Percentiles rank a stretch among this genome's conserved stretches.
Evolutionary conservation across 495 filamentous ascomycete species (phyloP).

Genomic region (Trichoderma gamsii): DNA sequence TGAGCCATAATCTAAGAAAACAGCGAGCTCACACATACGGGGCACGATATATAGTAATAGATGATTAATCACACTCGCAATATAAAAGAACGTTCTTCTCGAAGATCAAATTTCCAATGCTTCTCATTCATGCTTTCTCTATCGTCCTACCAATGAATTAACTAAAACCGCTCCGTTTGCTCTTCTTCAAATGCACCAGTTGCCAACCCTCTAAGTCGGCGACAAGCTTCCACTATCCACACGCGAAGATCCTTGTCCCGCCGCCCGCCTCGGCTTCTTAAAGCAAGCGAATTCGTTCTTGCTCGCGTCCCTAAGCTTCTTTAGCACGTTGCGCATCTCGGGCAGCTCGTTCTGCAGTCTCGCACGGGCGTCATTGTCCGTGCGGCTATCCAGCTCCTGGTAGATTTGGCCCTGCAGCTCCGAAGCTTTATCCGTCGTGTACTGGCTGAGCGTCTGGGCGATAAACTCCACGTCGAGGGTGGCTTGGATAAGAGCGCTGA

Average conservation of each 20-base stretch:
- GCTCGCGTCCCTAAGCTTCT: conserved; percentile 73
- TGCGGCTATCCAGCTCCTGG: conserved; percentile 75
- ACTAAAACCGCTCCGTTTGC: not conserved
- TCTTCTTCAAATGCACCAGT: not conserved
- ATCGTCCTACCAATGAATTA: not conserved
- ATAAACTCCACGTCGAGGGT: conserved; percentile 96
- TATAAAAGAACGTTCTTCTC: not conserved
- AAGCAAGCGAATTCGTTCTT: conserved; percentile 83
- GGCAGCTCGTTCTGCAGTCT: conserved; percentile 78
- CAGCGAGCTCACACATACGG: not conserved
- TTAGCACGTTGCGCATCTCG: conserved; percentile 79
- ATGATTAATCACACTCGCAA: not conserved
- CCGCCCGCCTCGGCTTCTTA: conserved; percentile 41
- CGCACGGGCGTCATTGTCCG: conserved; percentile 74
- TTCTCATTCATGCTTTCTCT: not conserved
- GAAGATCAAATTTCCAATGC: not conserved
- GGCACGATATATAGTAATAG: not conserved
- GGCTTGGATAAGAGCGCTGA: conserved; percentile 88
- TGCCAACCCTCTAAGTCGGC: not conserved
- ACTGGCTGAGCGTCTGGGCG: conserved; percentile 82
- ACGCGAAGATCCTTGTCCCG: not conserved
- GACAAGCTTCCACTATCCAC: conserved; percentile 6
- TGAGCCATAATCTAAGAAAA: not conserved
- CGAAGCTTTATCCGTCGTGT: conserved; percentile 75
- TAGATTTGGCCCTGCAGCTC: conserved; percentile 82